Percentiles rank a stretch among this genome's conserved stretches.
Evolutionary conservation across 352 stramenopile genomes (phyloP).

Genomic region (Globisporangium nodosum): DNA sequence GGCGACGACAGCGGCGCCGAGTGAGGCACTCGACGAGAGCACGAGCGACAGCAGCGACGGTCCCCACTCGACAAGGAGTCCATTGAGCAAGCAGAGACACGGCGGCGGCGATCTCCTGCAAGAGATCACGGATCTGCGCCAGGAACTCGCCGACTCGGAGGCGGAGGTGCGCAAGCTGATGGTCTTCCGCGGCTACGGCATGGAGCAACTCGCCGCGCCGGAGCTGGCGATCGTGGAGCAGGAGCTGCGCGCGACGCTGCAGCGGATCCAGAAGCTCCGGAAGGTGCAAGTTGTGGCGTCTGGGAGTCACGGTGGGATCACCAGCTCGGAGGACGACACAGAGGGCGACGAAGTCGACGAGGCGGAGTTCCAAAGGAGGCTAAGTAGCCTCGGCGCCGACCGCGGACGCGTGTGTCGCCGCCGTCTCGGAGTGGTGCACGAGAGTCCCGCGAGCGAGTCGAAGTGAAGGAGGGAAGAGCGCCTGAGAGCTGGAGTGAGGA

Average conservation of each 20-base stretch:
- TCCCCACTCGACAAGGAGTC: neutral
- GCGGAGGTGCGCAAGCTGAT: slow-evolving; percentile 68
- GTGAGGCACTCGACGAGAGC: neutral
- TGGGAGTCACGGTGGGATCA: neutral
- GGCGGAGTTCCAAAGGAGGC: neutral
- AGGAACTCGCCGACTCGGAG: slow-evolving; percentile 75
- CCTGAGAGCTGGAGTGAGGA: too few relatives aligned
- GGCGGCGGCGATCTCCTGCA: slow-evolving; percentile 29
- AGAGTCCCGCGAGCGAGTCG: neutral
- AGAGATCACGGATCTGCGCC: slow-evolving; percentile 58
- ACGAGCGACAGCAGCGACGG: slow-evolving; percentile 4
- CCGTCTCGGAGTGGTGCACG: neutral
- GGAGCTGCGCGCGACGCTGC: slow-evolving; percentile 50
- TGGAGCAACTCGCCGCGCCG: slow-evolving; percentile 38
- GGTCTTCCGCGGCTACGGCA: slow-evolving; percentile 69
- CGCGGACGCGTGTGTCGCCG: neutral
- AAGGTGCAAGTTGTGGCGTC: neutral
- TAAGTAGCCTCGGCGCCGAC: too few relatives aligned
- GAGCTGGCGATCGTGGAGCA: slow-evolving; percentile 51
- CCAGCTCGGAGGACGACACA: slow-evolving; percentile 7
- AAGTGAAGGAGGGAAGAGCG: neutral
- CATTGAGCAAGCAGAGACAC: too few relatives aligned
- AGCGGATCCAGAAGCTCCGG: slow-evolving; percentile 43
- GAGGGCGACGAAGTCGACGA: slow-evolving; percentile 1
- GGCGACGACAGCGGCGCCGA: neutral